Base-by-base conservation (phyloP, 768 basidiomycete genomes). In the Lepiota brunneoincarnata region DNA sequence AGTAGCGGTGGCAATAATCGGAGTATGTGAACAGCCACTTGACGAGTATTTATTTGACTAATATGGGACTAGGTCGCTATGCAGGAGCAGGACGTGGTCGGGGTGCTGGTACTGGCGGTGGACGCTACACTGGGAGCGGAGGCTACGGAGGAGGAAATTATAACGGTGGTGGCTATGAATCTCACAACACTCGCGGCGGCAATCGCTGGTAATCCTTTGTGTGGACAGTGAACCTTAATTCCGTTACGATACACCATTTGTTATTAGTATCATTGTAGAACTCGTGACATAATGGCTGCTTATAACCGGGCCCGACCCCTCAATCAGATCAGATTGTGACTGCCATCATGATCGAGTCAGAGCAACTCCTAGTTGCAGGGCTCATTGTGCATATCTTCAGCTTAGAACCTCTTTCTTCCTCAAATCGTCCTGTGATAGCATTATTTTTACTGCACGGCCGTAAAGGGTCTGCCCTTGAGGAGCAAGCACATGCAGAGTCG, bases 1-100 rank as follows among this genome's bases (percentile, higher is more conserved):
- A 84, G 91, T 45, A 87, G 90, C 39, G 87, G 92, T 10, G 89
- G 90, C 20, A 87, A 84, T 48, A 83, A 86, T 56, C 77, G 89
- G 69, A 80, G 87, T 88, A 59, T 44, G 83, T 72, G 10, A 1
- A 38, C 3, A 50, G 5, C 15, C 24, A 11, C 38, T 28, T 14
- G 2, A 2, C 7, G n/a, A n/a, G 4, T 2, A 9, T 14, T 26
- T 40, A 35, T 17, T 17, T 24, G 26, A 26, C 47, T 54, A 17
- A 4, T 36, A 17, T 10, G 20, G 38, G 11, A 58, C 0, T 55
- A 91, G 87, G 77, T 59, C 87, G 89, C 23, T 90, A 83, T 63
- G 73, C 76, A 41, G 75, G 80, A 47, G 74, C 68, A 28, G 66
- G 65, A 51, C 58, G 67, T 43, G 67, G 70, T 17, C 63, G 69